Base-by-base conservation (phyloP, 2,329 filamentous ascomycete species). In the Fusarium secorum region DNA sequence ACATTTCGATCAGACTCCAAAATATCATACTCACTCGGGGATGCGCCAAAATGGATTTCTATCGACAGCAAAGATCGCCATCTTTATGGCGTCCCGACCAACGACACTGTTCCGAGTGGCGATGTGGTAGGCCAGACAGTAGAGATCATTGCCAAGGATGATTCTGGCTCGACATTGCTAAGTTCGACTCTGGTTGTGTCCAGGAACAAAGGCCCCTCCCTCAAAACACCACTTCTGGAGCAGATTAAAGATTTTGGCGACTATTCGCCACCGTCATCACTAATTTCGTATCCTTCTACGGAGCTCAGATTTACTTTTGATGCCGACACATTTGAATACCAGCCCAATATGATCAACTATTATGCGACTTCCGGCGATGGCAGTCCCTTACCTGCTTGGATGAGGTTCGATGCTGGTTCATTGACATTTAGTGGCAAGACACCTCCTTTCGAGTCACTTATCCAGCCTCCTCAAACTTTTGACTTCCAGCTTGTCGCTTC, bases 331-430 rank as follows among this genome's bases (percentile, higher is more conserved):
- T 97, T 97, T 78, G 83, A 83, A n/a, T 81, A 86, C 44, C 81
- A 84, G 7, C 80, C 80, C 6, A 81, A 83, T 14, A 82, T 81
- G 20, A 85, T 90, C 54, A 88, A 89, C 63, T 97, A 94, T 79
- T 95, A 96, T 77, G 93, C 93, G 13, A 89, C 91, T 6, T 91
- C 93, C 7, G 85, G 85, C 9, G 88, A 95, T 75, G 92, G 93
- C 75, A 93, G 92, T n/a, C 94, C 94, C 38, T 82, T 97, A 38
- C 94, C 94, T 24, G 90, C 93, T 1, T 97, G 94, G 94, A 83
- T 97, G 46, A 82, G 83, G n/a, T 97, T 97, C 75, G 87, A 96
- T 72, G 77, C 86, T 2, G 78, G 78, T 4, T 84, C 80, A 1
- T 81, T 97, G 41, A 85, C 85, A 1, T 97, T 97, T 74, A 88